Evolutionary conservation across 108 stramenopile species (phyloP), one percentile per base, ranked within the genome.

Genomic region (Fragilariopsis cylindrus): DNA sequence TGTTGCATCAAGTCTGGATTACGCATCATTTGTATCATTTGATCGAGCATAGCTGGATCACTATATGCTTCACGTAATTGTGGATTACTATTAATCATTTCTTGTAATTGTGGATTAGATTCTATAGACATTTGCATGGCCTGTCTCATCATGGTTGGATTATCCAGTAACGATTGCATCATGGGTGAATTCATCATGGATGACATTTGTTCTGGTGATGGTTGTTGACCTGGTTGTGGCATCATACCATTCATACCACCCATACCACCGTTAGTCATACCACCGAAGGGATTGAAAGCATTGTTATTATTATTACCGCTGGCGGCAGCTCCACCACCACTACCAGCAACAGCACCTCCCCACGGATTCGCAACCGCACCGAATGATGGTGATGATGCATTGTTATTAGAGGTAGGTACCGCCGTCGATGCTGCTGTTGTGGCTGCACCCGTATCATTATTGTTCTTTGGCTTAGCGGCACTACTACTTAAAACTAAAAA

Each of bases 1-100:
- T 95, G 86, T 57, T 84, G 86, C 88, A 90, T 81, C 19, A 85
- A 89, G 30, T 60, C 75, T 5, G 98, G 98, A 79, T 98, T 94
- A 53, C 96, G 86, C 91, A 96, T 95, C 89, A 96, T 96, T 78
- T 97, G 87, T 85, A 98, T 90, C 62, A 91, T 81, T 65, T 95
- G 88, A 40, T 92, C 89, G 82, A 98, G 72, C 58, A 94, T 63
- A 49, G 87, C 90, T 5, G 98, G 98, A 86, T 99, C 96, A 48
- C 82, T 74, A 19, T 96, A 76, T 18, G 95, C 78, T 54, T 97
- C 90, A 3, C 90, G 83, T 40, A 99, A 73, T 66, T 97, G 92
- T 3, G 98, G 97, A 80, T 97, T 98, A 52, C 75, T 49, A 15
- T 99, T 90, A 69, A 98, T 76, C 19, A 98, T 49, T 47, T 84